Evolutionary conservation across 1,139 yeast species (phyloP).

Genomic region (Groenewaldozyma auringiensis): DNA sequence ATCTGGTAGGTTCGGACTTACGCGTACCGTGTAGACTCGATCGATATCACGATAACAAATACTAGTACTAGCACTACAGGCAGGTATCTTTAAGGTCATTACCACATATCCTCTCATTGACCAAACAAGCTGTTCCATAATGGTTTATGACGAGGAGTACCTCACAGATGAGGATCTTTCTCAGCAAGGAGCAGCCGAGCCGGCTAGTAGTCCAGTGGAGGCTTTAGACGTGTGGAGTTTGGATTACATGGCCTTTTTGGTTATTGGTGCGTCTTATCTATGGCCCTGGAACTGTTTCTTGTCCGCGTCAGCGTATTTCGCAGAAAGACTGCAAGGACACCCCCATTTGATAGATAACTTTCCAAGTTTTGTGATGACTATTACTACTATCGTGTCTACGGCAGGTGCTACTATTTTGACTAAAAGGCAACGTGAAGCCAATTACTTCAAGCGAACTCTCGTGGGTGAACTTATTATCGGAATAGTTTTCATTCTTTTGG

Average conservation of each 20-base stretch:
- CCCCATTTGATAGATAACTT: conserved; percentile 53
- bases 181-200: background rate
- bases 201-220: background rate
- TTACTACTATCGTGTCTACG: conserved; percentile 67
- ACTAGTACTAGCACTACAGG: too few species aligned
- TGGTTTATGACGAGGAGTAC: too few species aligned
- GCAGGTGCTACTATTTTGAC: conserved; percentile 57
- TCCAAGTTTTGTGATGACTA: conserved; percentile 84
- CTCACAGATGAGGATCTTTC: too few species aligned
- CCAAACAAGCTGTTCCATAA: too few species aligned
- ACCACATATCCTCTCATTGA: too few species aligned
- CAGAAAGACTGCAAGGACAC: conserved; percentile 49
- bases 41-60: too few species aligned
- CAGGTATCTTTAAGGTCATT: too few species aligned
- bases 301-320: conserved; percentile 78
- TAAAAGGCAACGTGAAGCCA: conserved; percentile 54
- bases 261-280: conserved; percentile 52
- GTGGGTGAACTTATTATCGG: conserved; percentile 54
- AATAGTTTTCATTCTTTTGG: conserved; percentile 42
- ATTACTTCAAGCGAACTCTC: conserved; percentile 52
- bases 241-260: conserved; percentile 53
- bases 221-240: conserved; percentile 18
- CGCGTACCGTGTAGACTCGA: too few species aligned
- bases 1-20: too few species aligned
- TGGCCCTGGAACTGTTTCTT: conserved; percentile 98